Conservation (phyloP, 345 rosid genomes). For the Rhodamnia rubescens region DNA sequence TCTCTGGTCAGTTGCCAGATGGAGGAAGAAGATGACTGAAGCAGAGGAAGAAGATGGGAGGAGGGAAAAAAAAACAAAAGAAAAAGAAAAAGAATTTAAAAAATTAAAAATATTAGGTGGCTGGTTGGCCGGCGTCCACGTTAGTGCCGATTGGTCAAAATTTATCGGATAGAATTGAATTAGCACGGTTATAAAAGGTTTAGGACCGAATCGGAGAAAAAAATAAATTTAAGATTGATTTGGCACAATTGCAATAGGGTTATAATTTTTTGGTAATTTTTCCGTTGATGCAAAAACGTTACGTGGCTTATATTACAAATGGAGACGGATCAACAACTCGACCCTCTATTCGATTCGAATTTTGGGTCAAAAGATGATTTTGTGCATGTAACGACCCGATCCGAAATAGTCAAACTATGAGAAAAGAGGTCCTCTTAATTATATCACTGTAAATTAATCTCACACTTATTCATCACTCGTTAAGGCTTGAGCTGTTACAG, state of each 20-base stretch:
- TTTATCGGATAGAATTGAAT: accelerated
- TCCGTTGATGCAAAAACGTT: not conserved
- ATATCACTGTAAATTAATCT: not conserved
- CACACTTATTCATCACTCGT: not conserved
- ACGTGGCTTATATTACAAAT: not conserved
- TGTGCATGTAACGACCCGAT: not conserved
- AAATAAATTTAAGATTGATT: not conserved
- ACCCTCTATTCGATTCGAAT: not conserved
- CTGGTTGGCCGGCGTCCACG: too few relatives aligned
- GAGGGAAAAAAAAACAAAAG: too few relatives aligned
- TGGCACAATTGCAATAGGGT: not conserved
- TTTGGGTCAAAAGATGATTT: not conserved
- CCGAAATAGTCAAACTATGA: not conserved
- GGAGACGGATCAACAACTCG: not conserved
- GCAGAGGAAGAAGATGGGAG: too few relatives aligned
- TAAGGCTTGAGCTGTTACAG: not conserved
- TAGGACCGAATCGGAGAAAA: not conserved
- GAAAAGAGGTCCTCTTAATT: not conserved
- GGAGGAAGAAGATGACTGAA: too few relatives aligned
- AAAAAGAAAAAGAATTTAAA: too few relatives aligned
- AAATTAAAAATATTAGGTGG: too few relatives aligned
- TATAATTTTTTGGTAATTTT: too few relatives aligned
- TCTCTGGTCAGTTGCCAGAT: too few relatives aligned
- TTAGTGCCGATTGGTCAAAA: too few relatives aligned
- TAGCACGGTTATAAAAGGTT: not conserved